Evolutionary conservation across 78 protist genomes (phyloP), one percentile per base, ranked within the genome.

Genomic region (Speleostelium caveatum): DNA sequence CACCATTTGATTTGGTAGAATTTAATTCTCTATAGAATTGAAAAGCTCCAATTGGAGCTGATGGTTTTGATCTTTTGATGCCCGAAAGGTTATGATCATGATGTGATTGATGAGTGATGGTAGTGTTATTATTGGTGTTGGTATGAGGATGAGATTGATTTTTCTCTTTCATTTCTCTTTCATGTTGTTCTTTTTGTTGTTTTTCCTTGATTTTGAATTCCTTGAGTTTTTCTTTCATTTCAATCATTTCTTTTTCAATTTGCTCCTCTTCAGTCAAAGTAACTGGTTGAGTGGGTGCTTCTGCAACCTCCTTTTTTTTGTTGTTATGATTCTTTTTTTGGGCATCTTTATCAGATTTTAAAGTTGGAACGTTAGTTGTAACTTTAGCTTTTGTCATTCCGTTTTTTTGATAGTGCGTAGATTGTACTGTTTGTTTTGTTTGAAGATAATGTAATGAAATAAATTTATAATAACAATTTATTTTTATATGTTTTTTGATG

Each of bases 1-100:
- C 67, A 24, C 90, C 90, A 14, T 32, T 59, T 14, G 79, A n/a
- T 41, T 69, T 67, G 0, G 68, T 19, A n/a, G 71, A 19, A 39
- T 80, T 80, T 39, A 68, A 55, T 17, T 80, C 79, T 35, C 59
- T 80, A 24, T 39, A 80, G 53, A 28, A 80, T 10, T 67, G 76
- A 51, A 39, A 71, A 2, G 90, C 90, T 7, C 75, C 32, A 21
- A 30, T 58, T 55, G 90, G 79, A 14, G 41, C 24, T 3, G 24
- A 22, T 69, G 90, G 90, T 73, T 80, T 80, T 7, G 90, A 80
- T 69, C 78, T 53, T 35, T 80, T 80, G 2, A 80, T 41, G 21
- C 90, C 90, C 16, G 53, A 17, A 19, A 56, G 38, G 33, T 35
- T 45, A 14, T 42, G 49, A 55, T 17, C 4, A 26, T 28, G 69